Evolutionary conservation across 805 yeast genomes (phyloP), one percentile per base, ranked within the genome.

Genomic region (Saccharomycopsis sp.): DNA sequence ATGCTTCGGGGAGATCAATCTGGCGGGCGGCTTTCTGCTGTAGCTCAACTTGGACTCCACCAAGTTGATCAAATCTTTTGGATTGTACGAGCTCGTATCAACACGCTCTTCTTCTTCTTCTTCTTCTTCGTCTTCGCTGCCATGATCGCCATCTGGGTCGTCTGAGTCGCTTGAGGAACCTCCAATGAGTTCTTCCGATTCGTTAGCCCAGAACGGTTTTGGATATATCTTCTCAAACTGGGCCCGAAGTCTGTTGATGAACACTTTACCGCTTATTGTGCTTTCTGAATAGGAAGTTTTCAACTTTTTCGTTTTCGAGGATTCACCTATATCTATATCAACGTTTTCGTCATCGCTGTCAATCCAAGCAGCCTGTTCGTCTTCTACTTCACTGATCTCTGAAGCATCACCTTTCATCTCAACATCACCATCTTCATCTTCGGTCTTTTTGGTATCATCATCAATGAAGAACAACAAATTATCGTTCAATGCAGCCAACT

Each of bases 271-370:
- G 34, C 62, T 61, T 10, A 85, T 62, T 2, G 51, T 45, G 9
- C 65, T 57, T 47, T 84, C 89, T 3, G 59, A 58, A 43, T 68
- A 78, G 0, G 72, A 57, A 35, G 68, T 67, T 53, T 96, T 74
- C 51, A 92, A 67, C 61, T 89, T 92, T 49, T 73, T 77, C 23
- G 80, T 59, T 50, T 72, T 75, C 49, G 80, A 79, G 1, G 78
- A 63, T 1, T 71, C 58, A 12, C 66, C 55, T 22, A 92, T 60
- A 1, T 92, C 73, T 5, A 89, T 68, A 16, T 64, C 62, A 19
- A 83, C 50, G 33, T 67, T 67, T 48, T 88, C 97, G 58, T 92
- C 98, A 53, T 88, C 97, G 43, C 94, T 80, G 61, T 92, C 98
- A 12, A 59, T 59, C 98, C 98, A 92, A 2, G 79, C 86, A 41